Evolutionary conservation across 345 rosid genomes (phyloP), one percentile per base, ranked within the genome.

Genomic region (Litchi chinensis): DNA sequence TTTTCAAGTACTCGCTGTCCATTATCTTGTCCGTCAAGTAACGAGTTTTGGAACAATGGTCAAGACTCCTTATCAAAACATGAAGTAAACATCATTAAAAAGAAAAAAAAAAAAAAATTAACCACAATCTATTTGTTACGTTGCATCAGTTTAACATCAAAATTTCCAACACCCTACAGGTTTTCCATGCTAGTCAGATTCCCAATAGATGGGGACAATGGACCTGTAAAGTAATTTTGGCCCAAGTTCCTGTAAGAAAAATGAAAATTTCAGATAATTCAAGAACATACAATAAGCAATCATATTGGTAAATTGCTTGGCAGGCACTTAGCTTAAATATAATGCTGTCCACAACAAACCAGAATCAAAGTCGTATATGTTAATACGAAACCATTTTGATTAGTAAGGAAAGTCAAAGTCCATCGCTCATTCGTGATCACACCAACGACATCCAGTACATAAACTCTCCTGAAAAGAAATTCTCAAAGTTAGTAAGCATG

Each of bases 141-240:
- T 22, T 44, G 13, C 32, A 10, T 44, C 26, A 66, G 9, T 10
- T 16, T 41, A 32, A 67, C 57, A 63, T n/a, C 48, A 32, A 52
- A 65, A 28, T 32, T 28, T 8, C 46, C 11, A 16, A 2, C 69
- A 76, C 68, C 88, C 71, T 88, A 91, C 97, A 91, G 84, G 77
- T 82, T 87, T 81, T 87, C 92, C 93, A 90, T 83, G 60, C 81
- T 77, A 63, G 85, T 89, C 43, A 90, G 75, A 76, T 85, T 89
- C 65, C 86, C 85, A 67, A 90, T 81, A 28, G 90, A 82, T 70
- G 92, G 37, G 39, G 91, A 82, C 64, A 90, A 75, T n/a, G 77
- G 76, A 68, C 91, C 91, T 7, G 87, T 86, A 68, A 90, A 85
- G 78, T 71, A 79, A 83, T 90, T 90, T 44, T 83, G 87, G 64